Base-by-base conservation (phyloP, 2,329 filamentous ascomycete species). In the Xylariaceae sp. region DNA sequence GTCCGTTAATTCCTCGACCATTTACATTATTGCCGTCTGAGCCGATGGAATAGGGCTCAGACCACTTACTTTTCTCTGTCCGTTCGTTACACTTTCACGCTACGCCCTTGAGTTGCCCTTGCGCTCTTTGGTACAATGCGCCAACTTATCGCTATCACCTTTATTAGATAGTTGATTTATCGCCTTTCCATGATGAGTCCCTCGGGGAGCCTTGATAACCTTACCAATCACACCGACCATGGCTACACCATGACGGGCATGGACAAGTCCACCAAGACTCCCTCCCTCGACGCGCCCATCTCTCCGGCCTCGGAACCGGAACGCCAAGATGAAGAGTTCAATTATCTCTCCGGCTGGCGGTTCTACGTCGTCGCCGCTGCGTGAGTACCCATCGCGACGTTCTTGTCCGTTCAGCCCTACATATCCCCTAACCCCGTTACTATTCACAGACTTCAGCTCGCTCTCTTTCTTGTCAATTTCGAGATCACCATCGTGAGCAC, bases 401-500 rank as follows among this genome's bases (percentile, higher is more conserved):
- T n/a, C n/a, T n/a, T n/a, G n/a, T n/a, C n/a, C n/a, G n/a, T 14
- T 16, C 9, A 15, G n/a, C 21, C 17, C 18, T 8, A 17, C 31
- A 35, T 30, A 15, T 40, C 31, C 5, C 26, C 18, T 16, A 24
- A 35, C 23, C 35, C 16, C 13, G 31, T 34, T n/a, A 40, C 16
- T 40, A 26, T 4, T 13, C 19, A 18, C 26, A 54, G 51, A 9
- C 32, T 54, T 29, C 47, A 38, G 19, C 31, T 56, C 6, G 46
- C 46, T 17, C 54, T 69, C 3, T 62, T 73, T 27, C 57, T 74
- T 3, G 66, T 69, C 1, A 65, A 63, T 1, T 54, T 71, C 3
- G 71, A 74, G 42, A 69, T 63, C 6, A 71, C 69, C 3, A 73
- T 73, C 17, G 68, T 74, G n/a, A 68, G 65, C 53, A 73, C 70